Percentiles rank a stretch among this genome's conserved stretches.
These are phyloP conservation scores for Botrytis aclada DNA, from an alignment of 2,329 filamentous ascomycete species.

Conservation along the genomic window DNA sequence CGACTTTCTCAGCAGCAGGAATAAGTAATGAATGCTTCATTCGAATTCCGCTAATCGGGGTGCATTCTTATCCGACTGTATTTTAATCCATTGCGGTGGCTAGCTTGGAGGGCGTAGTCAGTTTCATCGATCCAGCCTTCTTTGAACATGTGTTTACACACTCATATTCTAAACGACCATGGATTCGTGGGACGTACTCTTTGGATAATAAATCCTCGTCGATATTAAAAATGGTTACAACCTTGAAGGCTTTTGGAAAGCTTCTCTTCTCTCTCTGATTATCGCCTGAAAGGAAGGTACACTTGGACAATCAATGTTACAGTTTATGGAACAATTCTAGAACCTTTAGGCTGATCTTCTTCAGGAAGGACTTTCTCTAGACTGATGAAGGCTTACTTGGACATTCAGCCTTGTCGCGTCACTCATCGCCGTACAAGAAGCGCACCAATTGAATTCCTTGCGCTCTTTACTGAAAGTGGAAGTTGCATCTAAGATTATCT, in stretches of 20 bases:
- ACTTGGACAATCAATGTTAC: neutral
- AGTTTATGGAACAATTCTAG: neutral
- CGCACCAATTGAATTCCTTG: neutral
- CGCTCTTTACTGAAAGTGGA: neutral
- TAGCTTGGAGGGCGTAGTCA: neutral
- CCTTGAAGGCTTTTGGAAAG: neutral
- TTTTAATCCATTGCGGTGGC: neutral
- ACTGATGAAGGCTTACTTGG: neutral
- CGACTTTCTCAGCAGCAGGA: too few relatives aligned
- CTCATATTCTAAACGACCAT: neutral
- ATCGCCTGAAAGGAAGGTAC: neutral
- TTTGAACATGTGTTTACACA: neutral
- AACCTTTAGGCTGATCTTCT: neutral
- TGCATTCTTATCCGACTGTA: neutral
- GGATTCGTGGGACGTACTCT: neutral
- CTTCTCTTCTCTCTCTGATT: neutral
- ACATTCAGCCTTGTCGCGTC: neutral
- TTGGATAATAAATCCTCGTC: neutral
- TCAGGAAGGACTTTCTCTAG: neutral
- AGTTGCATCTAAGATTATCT: neutral
- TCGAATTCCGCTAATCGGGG: too few relatives aligned
- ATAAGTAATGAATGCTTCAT: neutral
- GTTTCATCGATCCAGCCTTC: neutral
- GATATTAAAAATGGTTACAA: neutral
- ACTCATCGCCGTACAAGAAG: neutral